Evolutionary conservation across 192 early-diverging fungal species (phyloP).

Genomic region (Umbelopsis isabellina): DNA sequence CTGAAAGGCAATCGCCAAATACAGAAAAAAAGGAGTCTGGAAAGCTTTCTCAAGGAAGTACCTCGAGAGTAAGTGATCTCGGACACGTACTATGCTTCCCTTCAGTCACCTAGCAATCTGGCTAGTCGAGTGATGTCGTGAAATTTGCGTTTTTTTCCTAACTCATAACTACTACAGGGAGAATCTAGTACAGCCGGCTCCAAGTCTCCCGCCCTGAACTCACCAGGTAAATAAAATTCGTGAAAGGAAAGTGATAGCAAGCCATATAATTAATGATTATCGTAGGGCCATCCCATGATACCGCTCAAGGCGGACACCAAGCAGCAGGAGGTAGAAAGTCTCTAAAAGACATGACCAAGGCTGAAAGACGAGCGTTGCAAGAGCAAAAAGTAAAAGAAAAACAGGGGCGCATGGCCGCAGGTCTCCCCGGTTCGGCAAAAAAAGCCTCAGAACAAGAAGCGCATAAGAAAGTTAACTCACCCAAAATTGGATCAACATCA

Average conservation of each 20-base stretch:
- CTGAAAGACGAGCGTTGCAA: constrained; percentile 86
- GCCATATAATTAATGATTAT: background rate
- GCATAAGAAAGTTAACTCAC: constrained; percentile 14
- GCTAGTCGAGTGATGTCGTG: too few relatives aligned
- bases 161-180: too few relatives aligned
- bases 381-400: constrained; percentile 86
- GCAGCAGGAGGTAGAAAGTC: constrained; percentile 31
- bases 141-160: too few relatives aligned
- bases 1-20: too few relatives aligned
- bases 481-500: constrained; percentile 21
- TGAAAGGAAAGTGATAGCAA: background rate
- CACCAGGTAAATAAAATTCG: too few relatives aligned
- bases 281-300: background rate
- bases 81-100: too few relatives aligned
- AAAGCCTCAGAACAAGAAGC: constrained; percentile 38
- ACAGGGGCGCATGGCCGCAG: constrained; percentile 48
- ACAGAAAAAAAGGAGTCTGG: too few relatives aligned
- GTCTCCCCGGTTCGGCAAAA: constrained; percentile 41
- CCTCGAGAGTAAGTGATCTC: too few relatives aligned
- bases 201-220: too few relatives aligned
- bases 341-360: constrained; percentile 82
- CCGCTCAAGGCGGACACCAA: background rate
- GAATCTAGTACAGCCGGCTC: too few relatives aligned
- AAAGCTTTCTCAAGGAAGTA: too few relatives aligned
- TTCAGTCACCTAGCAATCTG: too few relatives aligned